phyloP scores from a whole-genome alignment of 108 stramenopile genomes.

The Pseudonitzschia delicatissima region DNA sequence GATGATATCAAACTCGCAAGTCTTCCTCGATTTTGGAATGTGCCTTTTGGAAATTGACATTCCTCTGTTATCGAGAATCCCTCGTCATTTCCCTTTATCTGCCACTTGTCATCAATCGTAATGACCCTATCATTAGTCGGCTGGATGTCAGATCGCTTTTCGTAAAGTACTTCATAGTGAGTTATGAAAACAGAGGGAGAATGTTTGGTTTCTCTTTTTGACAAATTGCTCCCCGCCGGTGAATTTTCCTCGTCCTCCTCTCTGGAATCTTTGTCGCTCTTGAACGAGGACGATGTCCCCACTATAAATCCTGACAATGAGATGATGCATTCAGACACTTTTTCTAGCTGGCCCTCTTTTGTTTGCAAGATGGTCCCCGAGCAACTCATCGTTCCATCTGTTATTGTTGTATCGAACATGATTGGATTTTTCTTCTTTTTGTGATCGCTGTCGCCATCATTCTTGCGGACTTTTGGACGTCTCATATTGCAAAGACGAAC shows the following conservation, averaged over 20 bases:
- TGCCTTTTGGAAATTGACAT: not conserved
- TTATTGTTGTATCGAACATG: not conserved
- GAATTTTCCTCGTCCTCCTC: not conserved
- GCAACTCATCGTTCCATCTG: not conserved
- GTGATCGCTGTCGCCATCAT: not conserved
- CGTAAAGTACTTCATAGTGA: conserved; percentile 3
- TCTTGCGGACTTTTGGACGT: too few relatives aligned
- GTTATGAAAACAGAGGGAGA: not conserved
- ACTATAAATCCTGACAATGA: conserved; percentile 3
- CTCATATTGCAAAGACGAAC: not conserved
- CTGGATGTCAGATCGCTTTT: not conserved
- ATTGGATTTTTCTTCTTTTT: not conserved
- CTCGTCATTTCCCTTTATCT: too few relatives aligned
- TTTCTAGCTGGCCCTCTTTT: not conserved
- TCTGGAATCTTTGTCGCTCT: not conserved
- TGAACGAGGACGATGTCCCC: not conserved
- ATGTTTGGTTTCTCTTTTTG: not conserved
- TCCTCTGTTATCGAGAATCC: not conserved
- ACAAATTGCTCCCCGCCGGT: not conserved
- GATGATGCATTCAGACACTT: conserved; percentile 2
- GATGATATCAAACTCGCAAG: conserved; percentile 1
- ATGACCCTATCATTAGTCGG: too few relatives aligned
- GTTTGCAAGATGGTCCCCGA: not conserved
- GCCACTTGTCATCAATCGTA: not conserved
- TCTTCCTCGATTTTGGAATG: not conserved